Evolutionary conservation across 78 protist species (phyloP).

Genomic region (Dictyostelium intermedium): DNA sequence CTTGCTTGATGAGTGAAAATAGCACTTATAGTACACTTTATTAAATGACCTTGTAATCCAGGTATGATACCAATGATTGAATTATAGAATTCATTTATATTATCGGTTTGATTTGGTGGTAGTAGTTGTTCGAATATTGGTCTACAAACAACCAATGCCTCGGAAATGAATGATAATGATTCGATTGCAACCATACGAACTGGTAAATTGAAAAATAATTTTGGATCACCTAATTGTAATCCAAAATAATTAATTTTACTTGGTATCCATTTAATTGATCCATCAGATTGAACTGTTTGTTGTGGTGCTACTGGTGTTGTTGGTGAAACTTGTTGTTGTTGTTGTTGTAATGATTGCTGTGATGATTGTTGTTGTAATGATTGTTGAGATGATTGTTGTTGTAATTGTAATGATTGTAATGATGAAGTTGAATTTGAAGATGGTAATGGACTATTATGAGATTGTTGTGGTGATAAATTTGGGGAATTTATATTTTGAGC

Average conservation of each 20-base stretch:
- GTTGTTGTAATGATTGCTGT: not conserved
- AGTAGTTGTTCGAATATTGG: slow-evolving; percentile 43
- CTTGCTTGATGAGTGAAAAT: slow-evolving; percentile 47
- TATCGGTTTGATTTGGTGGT: slow-evolving; percentile 62
- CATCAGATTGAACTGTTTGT: not conserved
- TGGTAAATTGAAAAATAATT: slow-evolving; percentile 48
- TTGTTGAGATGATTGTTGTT: not conserved
- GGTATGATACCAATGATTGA: slow-evolving; percentile 46
- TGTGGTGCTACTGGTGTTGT: not conserved
- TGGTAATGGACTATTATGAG: not conserved
- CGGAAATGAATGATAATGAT: slow-evolving; percentile 21
- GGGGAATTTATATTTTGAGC: slow-evolving; percentile 22
- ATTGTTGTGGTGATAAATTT: not conserved
- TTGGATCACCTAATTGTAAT: slow-evolving; percentile 57
- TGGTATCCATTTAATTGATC: slow-evolving; percentile 34
- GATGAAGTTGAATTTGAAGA: not conserved
- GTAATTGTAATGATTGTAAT: not conserved
- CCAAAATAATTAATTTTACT: slow-evolving; percentile 8
- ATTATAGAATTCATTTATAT: slow-evolving; percentile 27
- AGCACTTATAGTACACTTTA: slow-evolving; percentile 30
- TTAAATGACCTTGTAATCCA: slow-evolving; percentile 37
- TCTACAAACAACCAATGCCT: slow-evolving; percentile 18
- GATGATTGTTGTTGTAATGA: not conserved
- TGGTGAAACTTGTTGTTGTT: not conserved
- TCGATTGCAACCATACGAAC: slow-evolving; percentile 61